Evolutionary conservation across 148 eudicot species (phyloP), one percentile per base, ranked within the genome.

Genomic region (Arbutus unedo): DNA sequence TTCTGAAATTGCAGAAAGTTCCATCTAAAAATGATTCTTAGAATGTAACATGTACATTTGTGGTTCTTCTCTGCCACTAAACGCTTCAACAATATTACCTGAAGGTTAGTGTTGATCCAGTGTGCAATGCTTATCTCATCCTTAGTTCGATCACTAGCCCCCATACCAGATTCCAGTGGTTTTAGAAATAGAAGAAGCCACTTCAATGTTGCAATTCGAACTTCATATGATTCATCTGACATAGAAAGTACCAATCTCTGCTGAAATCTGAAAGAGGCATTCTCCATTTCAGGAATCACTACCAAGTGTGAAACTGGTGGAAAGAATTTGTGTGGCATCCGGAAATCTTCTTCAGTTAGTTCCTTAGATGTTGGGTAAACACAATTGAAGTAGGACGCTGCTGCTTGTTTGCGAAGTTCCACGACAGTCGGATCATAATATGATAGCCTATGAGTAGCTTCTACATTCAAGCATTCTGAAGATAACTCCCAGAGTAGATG

Each of bases 141-240:
- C 31, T 59, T 79, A 49, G 49, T 81, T 77, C 79, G 85, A 80
- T 81, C 90, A 62, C 81, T 79, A 78, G 64, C 72, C 82, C 43
- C 78, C 51, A 18, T 80, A 45, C 85, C 84, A 64, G 79, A 86
- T 67, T 88, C 81, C 47, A 83, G 82, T 48, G 85, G 83, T 88
- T 89, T 92, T 31, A 94, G 88, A 82, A 92, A 88, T 80, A 84
- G 84, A 57, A 88, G 89, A 79, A 96, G 95, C 98, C 98, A 96
- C 88, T 96, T 96, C 23, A 93, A 90, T 74, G 98, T 89, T 60
- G 95, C 92, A 84, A 91, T 87, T 77, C 97, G 93, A 79, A 96
- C 97, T 88, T 96, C 99, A 89, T 96, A 96, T 77, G 97, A 93
- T 70, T 86, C 79, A 88, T 96, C 98, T 47, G 93, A 91, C 92